Percentiles rank a stretch among this genome's conserved stretches.
phyloP scores from a whole-genome alignment of 148 eudicot species.

The Nepenthes gracilis region DNA sequence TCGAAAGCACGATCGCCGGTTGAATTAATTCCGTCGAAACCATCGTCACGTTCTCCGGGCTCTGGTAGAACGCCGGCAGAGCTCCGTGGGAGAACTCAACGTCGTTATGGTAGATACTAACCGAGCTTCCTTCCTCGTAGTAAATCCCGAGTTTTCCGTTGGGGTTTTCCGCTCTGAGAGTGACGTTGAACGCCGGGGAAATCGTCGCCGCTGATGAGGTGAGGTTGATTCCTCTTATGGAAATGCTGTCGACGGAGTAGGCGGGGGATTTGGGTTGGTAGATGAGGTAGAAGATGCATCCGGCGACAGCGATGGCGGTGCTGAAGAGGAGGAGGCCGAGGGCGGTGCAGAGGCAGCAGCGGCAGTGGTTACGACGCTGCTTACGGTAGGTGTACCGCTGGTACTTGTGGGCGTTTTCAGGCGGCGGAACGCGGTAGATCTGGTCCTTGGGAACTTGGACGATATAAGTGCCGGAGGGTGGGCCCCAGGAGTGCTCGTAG shows the following conservation, averaged over 20 bases:
- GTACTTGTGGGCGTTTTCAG: conserved; percentile 48
- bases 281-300: conserved; percentile 46
- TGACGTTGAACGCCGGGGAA: conserved; percentile 52
- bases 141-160: conserved; percentile 53
- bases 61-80: conserved; percentile 57
- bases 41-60: conserved; percentile 36
- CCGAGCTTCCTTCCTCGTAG: conserved; percentile 34
- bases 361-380: conserved; percentile 18
- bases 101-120: conserved; percentile 31
- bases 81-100: conserved; percentile 34
- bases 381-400: conserved; percentile 18
- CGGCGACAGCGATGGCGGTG: conserved; percentile 28
- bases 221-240: conserved; percentile 41
- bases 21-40: conserved; percentile 36
- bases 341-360: conserved; percentile 33
- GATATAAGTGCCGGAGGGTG: conserved; percentile 48
- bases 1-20: conserved; percentile 29
- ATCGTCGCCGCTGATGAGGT: conserved; percentile 6
- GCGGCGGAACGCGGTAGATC: conserved; percentile 57
- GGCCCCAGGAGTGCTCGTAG: conserved; percentile 10
- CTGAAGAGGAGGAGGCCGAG: conserved; percentile 21
- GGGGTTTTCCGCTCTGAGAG: conserved; percentile 32
- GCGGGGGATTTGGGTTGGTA: conserved; percentile 53
- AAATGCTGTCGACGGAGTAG: conserved; percentile 30
- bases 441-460: conserved; percentile 70